Conservation (phyloP, 2,329 filamentous ascomycete genomes). For the Aspergillus pseudotamarii region DNA sequence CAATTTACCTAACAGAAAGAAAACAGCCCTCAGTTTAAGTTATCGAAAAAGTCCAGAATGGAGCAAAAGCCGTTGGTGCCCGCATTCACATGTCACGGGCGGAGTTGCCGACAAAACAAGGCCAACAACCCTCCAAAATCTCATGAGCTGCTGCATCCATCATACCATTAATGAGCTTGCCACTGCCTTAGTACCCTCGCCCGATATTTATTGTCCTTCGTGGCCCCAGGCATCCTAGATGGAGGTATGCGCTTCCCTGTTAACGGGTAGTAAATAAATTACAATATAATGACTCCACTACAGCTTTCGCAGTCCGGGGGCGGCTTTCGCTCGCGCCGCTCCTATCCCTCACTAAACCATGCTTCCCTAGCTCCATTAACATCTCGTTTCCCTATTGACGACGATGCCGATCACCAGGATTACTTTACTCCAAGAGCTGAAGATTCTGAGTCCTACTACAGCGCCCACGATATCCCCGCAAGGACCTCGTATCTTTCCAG, state of each 20-base stretch:
- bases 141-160: slow-evolving; percentile 5
- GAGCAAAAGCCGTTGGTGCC: slow-evolving; percentile 8
- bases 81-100: slow-evolving; percentile 18
- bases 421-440: slow-evolving; percentile 32
- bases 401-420: slow-evolving; percentile 42
- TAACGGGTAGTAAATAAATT: background rate
- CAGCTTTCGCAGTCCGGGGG: slow-evolving; percentile 29
- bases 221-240: slow-evolving; percentile 12
- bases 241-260: slow-evolving; percentile 24
- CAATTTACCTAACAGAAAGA: background rate
- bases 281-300: slow-evolving; percentile 14
- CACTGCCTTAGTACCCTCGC: background rate
- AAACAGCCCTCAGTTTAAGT: background rate
- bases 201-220: background rate
- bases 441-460: background rate
- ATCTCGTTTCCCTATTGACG: slow-evolving; percentile 56
- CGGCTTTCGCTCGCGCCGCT: slow-evolving; percentile 52
- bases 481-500: slow-evolving; percentile 45
- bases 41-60: background rate
- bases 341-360: slow-evolving; percentile 61
- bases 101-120: slow-evolving; percentile 6
- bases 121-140: slow-evolving; percentile 1
- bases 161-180: slow-evolving; percentile 3
- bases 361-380: slow-evolving; percentile 64
- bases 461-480: slow-evolving; percentile 31